These are phyloP conservation scores for Rhodamnia rubescens DNA, from an alignment of 345 rosid genomes.

Conservation along the genomic window DNA sequence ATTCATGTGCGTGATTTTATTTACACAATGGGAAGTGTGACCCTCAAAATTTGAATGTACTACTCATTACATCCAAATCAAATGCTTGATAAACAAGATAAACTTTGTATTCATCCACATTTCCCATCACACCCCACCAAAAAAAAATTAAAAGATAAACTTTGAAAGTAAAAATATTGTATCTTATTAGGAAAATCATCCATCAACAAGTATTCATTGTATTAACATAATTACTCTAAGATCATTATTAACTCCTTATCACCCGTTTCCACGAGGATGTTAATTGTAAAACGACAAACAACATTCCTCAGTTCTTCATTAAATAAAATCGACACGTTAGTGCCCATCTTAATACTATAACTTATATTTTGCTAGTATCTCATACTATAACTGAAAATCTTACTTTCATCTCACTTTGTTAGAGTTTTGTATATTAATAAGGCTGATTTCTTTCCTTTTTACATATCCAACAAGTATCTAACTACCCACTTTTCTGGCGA, in stretches of 20 bases:
- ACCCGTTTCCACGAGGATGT: background rate
- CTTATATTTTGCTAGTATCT: too few species aligned
- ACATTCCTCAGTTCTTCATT: background rate
- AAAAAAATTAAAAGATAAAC: too few species aligned
- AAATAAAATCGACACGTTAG: background rate
- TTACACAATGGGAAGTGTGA: background rate
- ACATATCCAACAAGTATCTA: background rate
- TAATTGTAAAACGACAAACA: background rate
- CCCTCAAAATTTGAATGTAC: background rate
- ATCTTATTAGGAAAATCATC: background rate
- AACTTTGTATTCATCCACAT: too few species aligned
- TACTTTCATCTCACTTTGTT: background rate
- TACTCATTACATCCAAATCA: background rate
- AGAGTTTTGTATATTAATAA: background rate
- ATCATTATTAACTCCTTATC: background rate
- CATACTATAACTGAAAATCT: background rate
- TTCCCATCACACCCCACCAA: too few species aligned
- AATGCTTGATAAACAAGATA: background rate
- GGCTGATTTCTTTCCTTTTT: background rate
- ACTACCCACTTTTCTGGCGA: background rate
- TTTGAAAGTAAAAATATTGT: background rate
- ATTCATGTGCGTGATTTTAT: background rate
- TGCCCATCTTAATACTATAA: background rate
- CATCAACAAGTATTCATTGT: background rate
- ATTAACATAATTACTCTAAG: background rate